Evolutionary conservation across 2,329 filamentous ascomycete species (phyloP), one percentile per base, ranked within the genome.

Genomic region (Aspergillus novofumigatus): DNA sequence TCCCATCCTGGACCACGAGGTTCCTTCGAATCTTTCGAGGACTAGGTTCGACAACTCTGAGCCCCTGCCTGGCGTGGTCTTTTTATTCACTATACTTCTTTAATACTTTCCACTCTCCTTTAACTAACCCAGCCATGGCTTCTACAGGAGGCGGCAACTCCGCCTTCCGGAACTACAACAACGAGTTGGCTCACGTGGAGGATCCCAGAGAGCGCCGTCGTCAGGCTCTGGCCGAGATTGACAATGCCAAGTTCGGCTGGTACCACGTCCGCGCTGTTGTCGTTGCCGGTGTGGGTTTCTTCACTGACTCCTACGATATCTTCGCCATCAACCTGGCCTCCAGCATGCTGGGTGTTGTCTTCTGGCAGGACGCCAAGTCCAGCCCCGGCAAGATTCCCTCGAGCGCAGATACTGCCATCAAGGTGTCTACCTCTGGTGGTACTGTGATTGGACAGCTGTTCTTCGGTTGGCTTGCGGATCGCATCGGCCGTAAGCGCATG

Each of bases 261-360:
- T 91, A 92, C 71, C 90, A 94, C 69, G 84, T 92, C 57, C 84
- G 90, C 44, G 88, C 90, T 57, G 83, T 90, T 54, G 77, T 90
- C 8, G 90, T 93, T 25, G 90, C 90, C 29, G 90, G 91, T 66
- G 88, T 93, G 60, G 91, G 90, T 65, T 94, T 95, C 84, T 94
- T 94, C 76, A 93, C 90, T 17, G 91, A 93, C 70, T 89, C 89
- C 11, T 93, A 92, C 75, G 87, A 89, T 69, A 90, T 92, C 77
- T 94, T 94, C 73, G 86, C 87, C 68, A 87, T 89, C 65, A 88
- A 86, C 62, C 79, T 91, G 68, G 79, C 88, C 61, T 90, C 88
- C 28, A 81, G 83, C 61, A 91, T 92, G 88, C 72, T 92, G 52
- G 90, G 90, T 45, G 85, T 92, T 51, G 89, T 92, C 63, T 93